Percentiles rank a stretch among this genome's conserved stretches.
Evolutionary conservation across 495 filamentous ascomycete genomes (phyloP).

Genomic region (Penicillium angulare): DNA sequence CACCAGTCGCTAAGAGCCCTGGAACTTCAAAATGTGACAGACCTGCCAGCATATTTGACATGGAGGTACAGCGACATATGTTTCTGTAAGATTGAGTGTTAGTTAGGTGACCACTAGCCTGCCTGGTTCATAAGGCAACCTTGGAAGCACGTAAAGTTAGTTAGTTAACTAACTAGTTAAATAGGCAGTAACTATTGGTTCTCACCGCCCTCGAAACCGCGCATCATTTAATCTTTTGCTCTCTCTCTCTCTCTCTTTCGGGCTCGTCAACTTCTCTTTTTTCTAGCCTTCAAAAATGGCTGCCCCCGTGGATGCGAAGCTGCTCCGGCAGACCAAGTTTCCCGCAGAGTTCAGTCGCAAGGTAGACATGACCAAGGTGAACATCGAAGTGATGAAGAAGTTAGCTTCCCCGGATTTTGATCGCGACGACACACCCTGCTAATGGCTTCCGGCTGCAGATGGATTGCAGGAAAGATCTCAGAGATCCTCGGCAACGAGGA

Average conservation of each 20-base stretch:
- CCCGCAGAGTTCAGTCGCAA: constrained; percentile 91
- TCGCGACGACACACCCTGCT: constrained; percentile 4
- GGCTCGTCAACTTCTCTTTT: neutral
- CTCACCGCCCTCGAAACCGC: too few relatives aligned
- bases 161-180: too few relatives aligned
- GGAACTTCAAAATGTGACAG: too few relatives aligned
- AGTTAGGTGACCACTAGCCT: too few relatives aligned
- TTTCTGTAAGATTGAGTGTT: too few relatives aligned
- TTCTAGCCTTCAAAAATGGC: constrained; percentile 53
- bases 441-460: constrained; percentile 51
- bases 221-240: neutral
- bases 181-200: too few relatives aligned
- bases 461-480: constrained; percentile 85
- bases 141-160: too few relatives aligned
- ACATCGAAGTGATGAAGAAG: constrained; percentile 97
- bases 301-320: constrained; percentile 77
- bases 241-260: too few relatives aligned
- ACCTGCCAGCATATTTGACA: too few relatives aligned
- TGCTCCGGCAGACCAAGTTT: constrained; percentile 87
- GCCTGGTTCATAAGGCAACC: too few relatives aligned
- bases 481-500: constrained; percentile 88
- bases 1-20: too few relatives aligned
- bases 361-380: constrained; percentile 97
- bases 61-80: too few relatives aligned
- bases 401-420: constrained; percentile 37